Percentiles rank a stretch among this genome's conserved stretches.
Conservation (phyloP, 2,329 filamentous ascomycete genomes). For the Berkeleyomyces rouxiae region DNA sequence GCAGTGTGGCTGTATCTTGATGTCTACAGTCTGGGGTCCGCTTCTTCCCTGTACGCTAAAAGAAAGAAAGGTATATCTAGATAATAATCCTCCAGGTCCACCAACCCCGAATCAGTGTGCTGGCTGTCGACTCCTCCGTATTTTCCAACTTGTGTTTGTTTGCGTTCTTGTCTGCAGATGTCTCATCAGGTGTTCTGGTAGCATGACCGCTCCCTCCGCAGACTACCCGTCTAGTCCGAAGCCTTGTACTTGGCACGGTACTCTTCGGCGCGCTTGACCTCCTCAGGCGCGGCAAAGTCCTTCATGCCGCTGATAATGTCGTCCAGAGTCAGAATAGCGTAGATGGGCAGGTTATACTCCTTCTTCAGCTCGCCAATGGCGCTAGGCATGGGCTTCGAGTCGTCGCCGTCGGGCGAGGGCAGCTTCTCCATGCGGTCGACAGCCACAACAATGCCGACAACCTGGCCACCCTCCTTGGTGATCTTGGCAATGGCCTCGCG, state of each 20-base stretch:
- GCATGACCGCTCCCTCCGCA: neutral
- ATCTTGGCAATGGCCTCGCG: slow-evolving; percentile 86
- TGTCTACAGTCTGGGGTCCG: neutral
- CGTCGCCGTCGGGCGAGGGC: slow-evolving; percentile 45
- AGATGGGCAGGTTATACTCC: slow-evolving; percentile 69
- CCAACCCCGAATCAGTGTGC: neutral
- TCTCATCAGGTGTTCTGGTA: too few relatives aligned
- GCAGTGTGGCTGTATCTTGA: neutral
- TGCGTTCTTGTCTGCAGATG: neutral
- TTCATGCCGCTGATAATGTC: slow-evolving; percentile 62
- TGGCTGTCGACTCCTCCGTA: neutral
- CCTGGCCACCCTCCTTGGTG: slow-evolving; percentile 61
- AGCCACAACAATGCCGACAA: slow-evolving; percentile 77
- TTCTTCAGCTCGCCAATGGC: slow-evolving; percentile 74
- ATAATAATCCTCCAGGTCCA: neutral
- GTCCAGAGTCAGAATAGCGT: slow-evolving; percentile 67
- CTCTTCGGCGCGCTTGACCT: slow-evolving; percentile 52
- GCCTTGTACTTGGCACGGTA: slow-evolving; percentile 54
- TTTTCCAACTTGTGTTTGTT: neutral
- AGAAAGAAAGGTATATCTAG: neutral
- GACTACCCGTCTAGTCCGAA: slow-evolving; percentile 24
- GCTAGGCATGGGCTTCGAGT: slow-evolving; percentile 53
- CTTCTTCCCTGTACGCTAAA: neutral
- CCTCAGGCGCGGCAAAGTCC: slow-evolving; percentile 41
- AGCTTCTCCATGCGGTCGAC: slow-evolving; percentile 78